Evolutionary conservation across 192 early-diverging fungal species (phyloP), one percentile per base, ranked within the genome.

Genomic region (Backusella sp.): DNA sequence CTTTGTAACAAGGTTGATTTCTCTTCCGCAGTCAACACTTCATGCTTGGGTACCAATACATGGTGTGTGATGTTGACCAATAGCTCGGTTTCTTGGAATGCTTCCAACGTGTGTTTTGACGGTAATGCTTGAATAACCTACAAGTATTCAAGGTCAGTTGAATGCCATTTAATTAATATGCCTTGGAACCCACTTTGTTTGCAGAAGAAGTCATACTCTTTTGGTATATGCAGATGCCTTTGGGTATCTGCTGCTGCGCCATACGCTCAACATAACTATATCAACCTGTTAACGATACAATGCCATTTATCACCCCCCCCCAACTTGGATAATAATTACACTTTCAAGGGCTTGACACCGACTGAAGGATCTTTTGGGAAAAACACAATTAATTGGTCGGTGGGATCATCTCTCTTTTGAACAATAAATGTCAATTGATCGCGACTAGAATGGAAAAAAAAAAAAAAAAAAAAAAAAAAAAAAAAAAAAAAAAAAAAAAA

Each of bases 21-120:
- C 81, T 97, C 96, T 77, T 95, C 95, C 26, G 89, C 84, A 0
- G 86, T 82, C 21, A 99, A 80, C 11, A 99, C 91, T 75, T 91
- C 90, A 83, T 99, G 98, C 77, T 92, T 89, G 2, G 98, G 98
- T n/a, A 99, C 98, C 36, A 99, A 86, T 53, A 90, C 88, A 76
- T 99, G 98, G 72, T 96, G 86, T 37, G 98, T 99, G 73, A 99
- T 99, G 82, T 99, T 99, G 70, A 99, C 96, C 28, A 99, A 82
- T 41, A 99, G 82, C 80, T 98, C 96, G 42, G 90, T 82, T 84
- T 99, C 98, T 65, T 92, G 84, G 77, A 99, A 99, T 9, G 93
- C 86, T 66, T 98, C 96, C 36, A 99, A 75, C 9, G 84, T 79
- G 83, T 92, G 93, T 77, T 90, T 93, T 14, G 87, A 82, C 6